These are phyloP conservation scores for Murraya paniculata DNA, from an alignment of 345 rosid species.

Conservation along the genomic window DNA sequence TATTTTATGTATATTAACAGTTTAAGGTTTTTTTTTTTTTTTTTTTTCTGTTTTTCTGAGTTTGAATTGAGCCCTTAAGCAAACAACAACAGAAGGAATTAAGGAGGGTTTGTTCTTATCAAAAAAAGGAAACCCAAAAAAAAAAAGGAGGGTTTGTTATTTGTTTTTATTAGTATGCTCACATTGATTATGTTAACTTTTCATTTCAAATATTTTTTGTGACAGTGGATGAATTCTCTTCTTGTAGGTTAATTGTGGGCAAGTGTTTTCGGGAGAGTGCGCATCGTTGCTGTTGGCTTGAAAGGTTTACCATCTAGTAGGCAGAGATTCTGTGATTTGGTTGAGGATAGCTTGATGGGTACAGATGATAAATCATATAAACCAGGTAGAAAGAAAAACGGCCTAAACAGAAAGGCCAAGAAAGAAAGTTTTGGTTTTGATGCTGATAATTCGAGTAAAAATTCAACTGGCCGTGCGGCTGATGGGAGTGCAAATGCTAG, in stretches of 20 bases:
- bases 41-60: too few relatives aligned
- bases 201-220: neutral
- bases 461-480: conserved; percentile 21
- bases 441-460: conserved; percentile 37
- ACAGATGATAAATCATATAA: conserved; percentile 41
- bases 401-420: conserved; percentile 48
- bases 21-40: too few relatives aligned
- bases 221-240: neutral
- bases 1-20: too few relatives aligned
- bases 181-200: neutral
- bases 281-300: conserved; percentile 57
- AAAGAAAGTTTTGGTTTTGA: conserved; percentile 48
- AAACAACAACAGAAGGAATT: too few relatives aligned
- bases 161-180: neutral
- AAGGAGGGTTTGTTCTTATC: too few relatives aligned
- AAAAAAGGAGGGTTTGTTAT: too few relatives aligned
- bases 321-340: conserved; percentile 13
- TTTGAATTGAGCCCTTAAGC: too few relatives aligned
- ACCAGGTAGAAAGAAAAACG: conserved; percentile 38
- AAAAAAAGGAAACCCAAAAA: too few relatives aligned
- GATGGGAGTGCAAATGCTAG: conserved; percentile 18
- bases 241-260: neutral
- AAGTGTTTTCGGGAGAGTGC: conserved; percentile 1
- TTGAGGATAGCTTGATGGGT: conserved; percentile 48
- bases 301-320: conserved; percentile 45